Percentiles rank a stretch among this genome's conserved stretches.
Conservation (phyloP, 2,329 filamentous ascomycete genomes). For the Cryphonectria radicalis region DNA sequence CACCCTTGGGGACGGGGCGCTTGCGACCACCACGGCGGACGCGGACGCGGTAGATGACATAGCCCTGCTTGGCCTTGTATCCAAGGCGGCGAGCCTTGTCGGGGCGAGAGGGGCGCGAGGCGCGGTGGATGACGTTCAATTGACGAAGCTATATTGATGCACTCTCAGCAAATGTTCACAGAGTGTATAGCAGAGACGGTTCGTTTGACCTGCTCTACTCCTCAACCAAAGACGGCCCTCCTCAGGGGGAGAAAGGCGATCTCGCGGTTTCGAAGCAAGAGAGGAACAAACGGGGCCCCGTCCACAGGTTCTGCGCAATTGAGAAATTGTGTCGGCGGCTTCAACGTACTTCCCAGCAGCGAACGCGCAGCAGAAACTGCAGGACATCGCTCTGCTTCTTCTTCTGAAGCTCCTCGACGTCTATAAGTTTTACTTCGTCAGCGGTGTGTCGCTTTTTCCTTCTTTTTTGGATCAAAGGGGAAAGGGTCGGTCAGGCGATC, state of each 20-base stretch:
- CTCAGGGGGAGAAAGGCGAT: slow-evolving; percentile 3
- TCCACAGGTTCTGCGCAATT: slow-evolving; percentile 32
- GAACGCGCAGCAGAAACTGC: slow-evolving; percentile 98
- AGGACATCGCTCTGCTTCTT: slow-evolving; percentile 99
- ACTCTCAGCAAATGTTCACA: slow-evolving; percentile 99
- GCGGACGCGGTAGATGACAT: slow-evolving; percentile 99
- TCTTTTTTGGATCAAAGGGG: neutral
- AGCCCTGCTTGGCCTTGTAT: slow-evolving; percentile 99
- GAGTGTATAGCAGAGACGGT: slow-evolving; percentile 87
- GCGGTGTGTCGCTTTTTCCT: slow-evolving; percentile 7
- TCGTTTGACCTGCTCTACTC: slow-evolving; percentile 41
- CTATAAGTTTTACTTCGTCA: slow-evolving; percentile 24
- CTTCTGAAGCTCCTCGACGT: slow-evolving; percentile 99
- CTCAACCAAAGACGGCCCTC: neutral
- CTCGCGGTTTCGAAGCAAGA: slow-evolving; percentile 9
- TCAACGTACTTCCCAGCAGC: slow-evolving; percentile 98
- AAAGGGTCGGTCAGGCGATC: slow-evolving; percentile 19
- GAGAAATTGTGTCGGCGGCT: slow-evolving; percentile 40
- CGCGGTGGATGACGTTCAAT: slow-evolving; percentile 99
- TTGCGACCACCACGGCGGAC: slow-evolving; percentile 99
- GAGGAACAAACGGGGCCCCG: slow-evolving; percentile 30
- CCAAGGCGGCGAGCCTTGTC: slow-evolving; percentile 99
- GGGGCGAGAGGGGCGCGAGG: slow-evolving; percentile 94
- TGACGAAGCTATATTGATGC: slow-evolving; percentile 99
- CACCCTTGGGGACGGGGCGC: slow-evolving; percentile 94